Base-by-base conservation (phyloP, 1,139 yeast genomes). In the Hemisphaericaspora subhashii region DNA sequence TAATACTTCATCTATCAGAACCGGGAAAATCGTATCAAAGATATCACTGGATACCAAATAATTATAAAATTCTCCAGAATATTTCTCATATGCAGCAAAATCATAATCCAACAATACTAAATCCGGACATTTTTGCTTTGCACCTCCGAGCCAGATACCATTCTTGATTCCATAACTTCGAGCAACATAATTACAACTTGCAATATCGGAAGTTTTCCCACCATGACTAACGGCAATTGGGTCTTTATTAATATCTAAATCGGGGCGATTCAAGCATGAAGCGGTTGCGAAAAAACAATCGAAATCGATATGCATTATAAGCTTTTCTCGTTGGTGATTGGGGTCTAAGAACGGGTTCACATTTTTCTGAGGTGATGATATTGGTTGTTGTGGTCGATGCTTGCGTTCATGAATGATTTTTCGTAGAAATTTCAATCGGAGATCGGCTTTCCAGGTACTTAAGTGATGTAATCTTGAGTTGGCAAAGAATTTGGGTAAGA, bases 231-330 rank as follows among this genome's bases (percentile, higher is more conserved):
- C 97, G 33, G 94, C 89, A 3, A 89, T 74, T 0, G 97, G 95
- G 20, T 72, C 78, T 5, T 47, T 66, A 11, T 73, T 54, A 11
- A 83, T 71, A 51, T 83, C 81, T 15, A 81, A 52, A 6, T 80
- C 68, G 0, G 85, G 83, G 31, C 71, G 66, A 5, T 62, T 67
- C 37, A 81, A 64, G 11, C 87, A 77, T 0, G 97, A 86, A 0
- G 86, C 96, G 0, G 95, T 74, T 1, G 90, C 97, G 61, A 92
- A 92, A 54, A 92, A 92, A 48, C 96, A 88, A 58, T 92, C 98
- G 59, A 88, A 92, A 58, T 92, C 98, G 25, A 90, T 73, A 59
- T 92, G 98, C 44, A 89, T 59, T 14, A 89, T 76, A 0, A 73
- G 60, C 31, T 62, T 33, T 3, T 36, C 27, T 9, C 31, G 35